Evolutionary conservation across 2,329 filamentous ascomycete genomes (phyloP), one percentile per base, ranked within the genome.

Genomic region (Xylariales sp.): DNA sequence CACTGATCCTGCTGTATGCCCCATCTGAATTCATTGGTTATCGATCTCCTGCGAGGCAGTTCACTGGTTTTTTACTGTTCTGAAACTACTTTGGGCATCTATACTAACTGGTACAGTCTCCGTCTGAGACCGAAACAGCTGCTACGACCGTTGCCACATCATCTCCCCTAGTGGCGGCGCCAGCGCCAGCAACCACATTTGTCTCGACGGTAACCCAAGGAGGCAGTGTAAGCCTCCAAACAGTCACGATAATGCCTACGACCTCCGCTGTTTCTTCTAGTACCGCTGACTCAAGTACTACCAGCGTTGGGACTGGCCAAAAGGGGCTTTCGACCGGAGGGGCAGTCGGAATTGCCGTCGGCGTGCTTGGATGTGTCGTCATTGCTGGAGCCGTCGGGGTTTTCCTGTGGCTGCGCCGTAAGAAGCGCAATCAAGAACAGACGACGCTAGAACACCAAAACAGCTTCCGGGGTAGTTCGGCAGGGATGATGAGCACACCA

Each of bases 171-270:
- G n/a, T n/a, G n/a, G n/a, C n/a, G n/a, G n/a, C n/a, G n/a, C n/a
- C n/a, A n/a, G n/a, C n/a, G n/a, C n/a, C n/a, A n/a, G 52, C 62
- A 15, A 61, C 58, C 8, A 65, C 62, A 7, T 57, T 56, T 14
- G 51, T 53, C 10, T 64, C 61, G 51, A 82, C 78, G 0, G 68
- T 82, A 8, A 82, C 76, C 1, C 65, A 68, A 5, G 71, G 66
- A 8, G 76, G 77, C 14, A 69, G 62, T 4, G 61, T 79, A 16
- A 69, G 47, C 29, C 41, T 57, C 10, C 46, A 66, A 43, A 82
- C 76, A 1, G 69, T 82, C 3, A 79, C 74, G 1, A 66, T 76
- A 12, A 65, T 65, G 5, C 74, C 76, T 0, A 70, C 70, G 1
- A 47, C 51, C 20, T 55, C 55, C 24, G 51, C 57, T 3, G 55